Conservation (phyloP, 768 basidiomycete species). For the Pulveroboletus sp. region DNA sequence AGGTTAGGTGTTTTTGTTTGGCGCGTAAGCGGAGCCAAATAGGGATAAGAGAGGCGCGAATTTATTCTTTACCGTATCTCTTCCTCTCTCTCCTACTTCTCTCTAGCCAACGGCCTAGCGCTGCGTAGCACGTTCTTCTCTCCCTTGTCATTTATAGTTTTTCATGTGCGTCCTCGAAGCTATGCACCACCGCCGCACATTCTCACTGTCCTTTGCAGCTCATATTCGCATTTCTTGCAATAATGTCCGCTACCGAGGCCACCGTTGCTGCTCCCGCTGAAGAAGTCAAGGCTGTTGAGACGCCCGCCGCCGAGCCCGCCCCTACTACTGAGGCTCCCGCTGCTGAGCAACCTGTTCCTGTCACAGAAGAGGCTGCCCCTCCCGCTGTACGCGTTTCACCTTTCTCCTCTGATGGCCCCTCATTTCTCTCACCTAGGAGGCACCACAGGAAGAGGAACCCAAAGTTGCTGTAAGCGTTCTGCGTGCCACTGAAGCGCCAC, state of each 20-base stretch:
- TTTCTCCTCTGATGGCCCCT: neutral
- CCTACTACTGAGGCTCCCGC: slow-evolving; percentile 29
- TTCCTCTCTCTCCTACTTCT: slow-evolving; percentile 58
- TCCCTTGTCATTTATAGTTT: slow-evolving; percentile 55
- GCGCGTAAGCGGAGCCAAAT: slow-evolving; percentile 40
- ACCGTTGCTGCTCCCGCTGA: slow-evolving; percentile 46
- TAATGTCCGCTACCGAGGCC: slow-evolving; percentile 82
- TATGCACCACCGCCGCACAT: slow-evolving; percentile 1
- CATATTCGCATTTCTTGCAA: slow-evolving; percentile 52
- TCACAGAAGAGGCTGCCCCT: slow-evolving; percentile 32
- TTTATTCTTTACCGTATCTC: slow-evolving; percentile 36
- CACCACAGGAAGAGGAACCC: slow-evolving; percentile 39
- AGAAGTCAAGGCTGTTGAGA: slow-evolving; percentile 51
- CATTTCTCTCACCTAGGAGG: slow-evolving; percentile 29
- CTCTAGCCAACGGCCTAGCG: slow-evolving; percentile 46
- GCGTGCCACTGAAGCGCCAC: accelerated
- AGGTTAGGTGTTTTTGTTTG: slow-evolving; percentile 38
- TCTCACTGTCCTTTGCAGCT: slow-evolving; percentile 37
- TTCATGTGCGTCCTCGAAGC: slow-evolving; percentile 38
- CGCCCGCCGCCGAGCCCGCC: slow-evolving; percentile 30
- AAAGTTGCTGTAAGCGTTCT: slow-evolving; percentile 35
- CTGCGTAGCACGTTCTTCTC: slow-evolving; percentile 58
- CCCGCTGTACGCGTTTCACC: slow-evolving; percentile 31
- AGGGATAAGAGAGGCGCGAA: slow-evolving; percentile 39
- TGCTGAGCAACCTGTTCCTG: slow-evolving; percentile 23